Conservation (phyloP, 768 basidiomycete species). For the Boletus insuetus region DNA sequence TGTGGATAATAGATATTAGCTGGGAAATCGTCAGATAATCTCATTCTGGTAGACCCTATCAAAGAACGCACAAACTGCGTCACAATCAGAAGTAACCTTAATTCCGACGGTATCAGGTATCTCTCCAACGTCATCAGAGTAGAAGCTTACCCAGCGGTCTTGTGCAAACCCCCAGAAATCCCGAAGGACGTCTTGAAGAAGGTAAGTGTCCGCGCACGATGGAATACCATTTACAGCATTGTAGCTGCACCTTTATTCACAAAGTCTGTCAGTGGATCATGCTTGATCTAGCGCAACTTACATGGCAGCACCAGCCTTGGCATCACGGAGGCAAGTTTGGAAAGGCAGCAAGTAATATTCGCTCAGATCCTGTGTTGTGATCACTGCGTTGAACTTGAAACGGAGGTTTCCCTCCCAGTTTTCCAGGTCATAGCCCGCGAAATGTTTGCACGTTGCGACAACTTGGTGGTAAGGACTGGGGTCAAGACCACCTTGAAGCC, state of each 20-base stretch:
- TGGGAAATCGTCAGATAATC: not conserved
- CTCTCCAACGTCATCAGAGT: not conserved
- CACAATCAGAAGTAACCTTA: slow-evolving; percentile 48
- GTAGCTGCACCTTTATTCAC: slow-evolving; percentile 43
- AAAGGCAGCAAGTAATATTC: slow-evolving; percentile 57
- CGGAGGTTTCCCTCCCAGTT: slow-evolving; percentile 52
- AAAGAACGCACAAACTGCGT: slow-evolving; percentile 33
- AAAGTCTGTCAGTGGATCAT: not conserved
- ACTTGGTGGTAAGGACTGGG: slow-evolving; percentile 50
- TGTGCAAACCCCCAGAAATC: slow-evolving; percentile 52
- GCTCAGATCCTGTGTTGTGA: slow-evolving; percentile 52
- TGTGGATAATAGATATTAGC: slow-evolving; percentile 49
- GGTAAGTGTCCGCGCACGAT: slow-evolving; percentile 50
- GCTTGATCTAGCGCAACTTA: not conserved
- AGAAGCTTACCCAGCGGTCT: slow-evolving; percentile 44
- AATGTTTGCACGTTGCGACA: slow-evolving; percentile 60
- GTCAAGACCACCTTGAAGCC: slow-evolving; percentile 57
- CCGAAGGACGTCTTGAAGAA: slow-evolving; percentile 50
- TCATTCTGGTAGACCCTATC: not conserved
- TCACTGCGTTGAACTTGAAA: slow-evolving; percentile 50
- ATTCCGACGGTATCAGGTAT: not conserved
- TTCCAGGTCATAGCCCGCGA: slow-evolving; percentile 57
- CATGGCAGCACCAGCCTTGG: slow-evolving; percentile 59
- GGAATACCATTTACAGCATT: slow-evolving; percentile 62
- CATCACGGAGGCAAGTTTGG: slow-evolving; percentile 59